phyloP scores from a whole-genome alignment of 768 basidiomycete species.

The Mycena epipterygia region DNA sequence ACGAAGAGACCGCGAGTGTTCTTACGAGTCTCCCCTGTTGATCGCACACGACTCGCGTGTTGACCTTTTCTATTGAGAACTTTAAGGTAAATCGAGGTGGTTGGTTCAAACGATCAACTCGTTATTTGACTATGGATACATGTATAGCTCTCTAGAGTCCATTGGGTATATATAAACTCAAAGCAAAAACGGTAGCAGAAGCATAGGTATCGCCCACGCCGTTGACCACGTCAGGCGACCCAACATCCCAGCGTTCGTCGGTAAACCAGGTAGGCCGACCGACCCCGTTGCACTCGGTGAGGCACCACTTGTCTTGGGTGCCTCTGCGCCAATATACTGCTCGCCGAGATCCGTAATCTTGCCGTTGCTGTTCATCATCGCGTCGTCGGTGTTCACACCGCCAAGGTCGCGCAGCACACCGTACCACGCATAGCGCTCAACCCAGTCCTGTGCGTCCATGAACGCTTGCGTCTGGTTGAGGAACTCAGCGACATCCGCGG shows the following conservation, averaged over 20 bases:
- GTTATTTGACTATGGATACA: slow-evolving; percentile 20
- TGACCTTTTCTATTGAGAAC: too few relatives aligned
- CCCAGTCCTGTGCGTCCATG: slow-evolving; percentile 65
- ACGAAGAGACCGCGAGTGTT: too few relatives aligned
- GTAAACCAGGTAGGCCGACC: slow-evolving; percentile 12
- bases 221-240: slow-evolving; percentile 5
- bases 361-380: slow-evolving; percentile 58
- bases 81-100: too few relatives aligned
- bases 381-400: slow-evolving; percentile 65
- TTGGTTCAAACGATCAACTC: not conserved
- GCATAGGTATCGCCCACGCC: slow-evolving; percentile 6
- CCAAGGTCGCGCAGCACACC: slow-evolving; percentile 66
- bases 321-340: slow-evolving; percentile 58
- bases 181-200: not conserved
- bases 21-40: too few relatives aligned
- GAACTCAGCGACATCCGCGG: slow-evolving; percentile 59
- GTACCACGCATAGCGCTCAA: slow-evolving; percentile 75
- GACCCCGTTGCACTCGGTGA: slow-evolving; percentile 12
- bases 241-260: not conserved
- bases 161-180: too few relatives aligned
- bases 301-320: slow-evolving; percentile 30
- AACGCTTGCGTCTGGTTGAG: slow-evolving; percentile 65
- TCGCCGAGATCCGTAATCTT: slow-evolving; percentile 61
- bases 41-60: too few relatives aligned
- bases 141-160: not conserved